A percentile compares a stretch with the other conserved stretches of the same genome.
These are phyloP conservation scores for Hymenochaete sp. DNA, from an alignment of 1,284 basidiomycete genomes.

Conservation along the genomic window DNA sequence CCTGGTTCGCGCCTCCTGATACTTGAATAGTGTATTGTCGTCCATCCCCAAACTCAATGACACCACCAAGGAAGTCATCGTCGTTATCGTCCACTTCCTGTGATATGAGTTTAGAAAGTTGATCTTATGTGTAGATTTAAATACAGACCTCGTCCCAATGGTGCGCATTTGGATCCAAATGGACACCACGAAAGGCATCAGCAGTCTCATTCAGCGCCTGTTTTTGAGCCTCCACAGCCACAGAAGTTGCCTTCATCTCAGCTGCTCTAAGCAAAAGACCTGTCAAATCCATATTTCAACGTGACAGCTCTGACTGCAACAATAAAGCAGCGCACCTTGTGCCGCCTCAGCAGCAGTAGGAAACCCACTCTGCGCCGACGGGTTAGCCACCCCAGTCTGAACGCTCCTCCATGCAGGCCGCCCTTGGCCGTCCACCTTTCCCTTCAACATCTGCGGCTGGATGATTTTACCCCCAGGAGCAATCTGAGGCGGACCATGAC, in stretches of 20 bases:
- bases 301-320: no score
- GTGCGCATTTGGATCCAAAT: constrained; percentile 84
- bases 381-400: constrained; percentile 29
- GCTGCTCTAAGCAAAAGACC: constrained; percentile 10
- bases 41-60: constrained; percentile 91
- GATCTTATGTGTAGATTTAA: constrained; percentile 1
- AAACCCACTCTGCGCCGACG: constrained; percentile 53
- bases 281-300: neutral
- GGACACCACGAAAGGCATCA: constrained; percentile 88
- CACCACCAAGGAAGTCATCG: constrained; percentile 81
- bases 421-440: constrained; percentile 36
- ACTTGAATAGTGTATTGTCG: constrained; percentile 75
- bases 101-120: constrained; percentile 13
- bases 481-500: constrained; percentile 35
- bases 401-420: constrained; percentile 61
- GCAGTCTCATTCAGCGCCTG: constrained; percentile 63
- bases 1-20: constrained; percentile 25
- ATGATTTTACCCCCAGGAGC: constrained; percentile 56
- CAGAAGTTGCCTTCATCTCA: constrained; percentile 24
- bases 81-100: constrained; percentile 78
- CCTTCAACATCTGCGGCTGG: constrained; percentile 47
- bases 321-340: constrained; percentile 44
- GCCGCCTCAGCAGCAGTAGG: constrained; percentile 91
- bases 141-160: constrained; percentile 86
- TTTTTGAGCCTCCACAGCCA: constrained; percentile 35